phyloP scores from a whole-genome alignment of 169 alveolate genomes.

The Eimeria sp. region DNA sequence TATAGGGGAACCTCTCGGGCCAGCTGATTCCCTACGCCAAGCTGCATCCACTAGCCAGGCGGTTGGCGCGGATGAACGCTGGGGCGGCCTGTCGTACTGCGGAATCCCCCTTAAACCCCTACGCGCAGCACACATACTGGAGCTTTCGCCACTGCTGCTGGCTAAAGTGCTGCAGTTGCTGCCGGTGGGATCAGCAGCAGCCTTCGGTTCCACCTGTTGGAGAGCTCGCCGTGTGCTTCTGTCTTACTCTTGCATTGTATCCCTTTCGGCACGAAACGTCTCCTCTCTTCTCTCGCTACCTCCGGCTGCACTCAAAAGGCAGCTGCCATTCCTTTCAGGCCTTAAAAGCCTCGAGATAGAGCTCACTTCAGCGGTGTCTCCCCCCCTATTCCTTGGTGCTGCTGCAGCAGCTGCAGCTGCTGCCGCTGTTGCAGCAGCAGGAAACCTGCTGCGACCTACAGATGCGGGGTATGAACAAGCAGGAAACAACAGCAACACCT shows the following conservation, averaged over 20 bases:
- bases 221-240: conserved; percentile 59
- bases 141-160: conserved; percentile 64
- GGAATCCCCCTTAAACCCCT: conserved; percentile 22
- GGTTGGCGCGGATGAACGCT: neutral
- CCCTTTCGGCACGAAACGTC: conserved; percentile 57
- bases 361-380: conserved; percentile 64
- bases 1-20: conserved; percentile 28
- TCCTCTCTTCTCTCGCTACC: conserved; percentile 62
- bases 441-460: conserved; percentile 24
- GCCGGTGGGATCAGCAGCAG: conserved; percentile 49
- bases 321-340: conserved; percentile 40
- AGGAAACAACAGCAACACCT: neutral
- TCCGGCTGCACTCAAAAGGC: conserved; percentile 42
- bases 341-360: conserved; percentile 48
- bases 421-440: conserved; percentile 61
- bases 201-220: conserved; percentile 70
- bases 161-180: conserved; percentile 63
- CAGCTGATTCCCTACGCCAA: neutral
- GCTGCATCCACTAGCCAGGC: neutral
- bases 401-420: conserved; percentile 47
- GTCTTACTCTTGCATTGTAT: conserved; percentile 45
- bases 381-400: conserved; percentile 34
- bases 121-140: conserved; percentile 41
- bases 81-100: neutral
- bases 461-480: conserved; percentile 13